Conservation (phyloP, 164 flowering plant species). For the Magnolia changhungtana region DNA sequence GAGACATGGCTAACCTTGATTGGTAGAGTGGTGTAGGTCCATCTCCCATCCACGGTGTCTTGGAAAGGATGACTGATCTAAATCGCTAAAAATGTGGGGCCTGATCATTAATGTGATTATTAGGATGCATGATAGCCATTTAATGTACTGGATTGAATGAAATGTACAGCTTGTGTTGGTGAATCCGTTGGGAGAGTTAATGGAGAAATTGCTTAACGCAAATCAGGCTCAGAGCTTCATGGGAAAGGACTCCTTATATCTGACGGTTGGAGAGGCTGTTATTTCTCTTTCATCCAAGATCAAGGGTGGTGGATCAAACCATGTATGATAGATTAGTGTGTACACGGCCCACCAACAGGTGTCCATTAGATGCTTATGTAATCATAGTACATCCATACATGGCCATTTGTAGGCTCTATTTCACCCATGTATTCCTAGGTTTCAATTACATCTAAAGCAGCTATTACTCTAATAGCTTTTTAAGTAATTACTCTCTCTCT, state of each 20-base stretch:
- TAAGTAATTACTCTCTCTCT: too few species aligned
- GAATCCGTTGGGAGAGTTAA: constrained; percentile 78
- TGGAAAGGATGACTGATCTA: too few species aligned
- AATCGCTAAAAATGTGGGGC: background rate
- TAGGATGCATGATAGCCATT: too few species aligned
- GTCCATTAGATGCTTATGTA: background rate
- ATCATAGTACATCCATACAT: background rate
- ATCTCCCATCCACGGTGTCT: too few species aligned
- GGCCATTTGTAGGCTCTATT: too few species aligned
- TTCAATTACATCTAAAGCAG: background rate
- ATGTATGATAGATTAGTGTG: constrained; percentile 8
- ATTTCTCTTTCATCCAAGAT: constrained; percentile 42
- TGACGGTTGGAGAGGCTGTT: constrained; percentile 84
- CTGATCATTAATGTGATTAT: background rate
- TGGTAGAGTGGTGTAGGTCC: too few species aligned
- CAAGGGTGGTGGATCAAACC: constrained; percentile 31
- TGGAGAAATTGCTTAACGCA: constrained; percentile 60
- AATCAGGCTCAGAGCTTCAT: constrained; percentile 39
- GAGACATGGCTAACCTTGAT: too few species aligned
- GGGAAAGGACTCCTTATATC: constrained; percentile 49
- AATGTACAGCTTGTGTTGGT: constrained; percentile 67
- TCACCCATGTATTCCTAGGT: background rate
- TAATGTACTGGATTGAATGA: background rate
- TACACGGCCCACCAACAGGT: background rate
- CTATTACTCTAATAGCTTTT: background rate